These are phyloP conservation scores for Cicer judaicum DNA, from an alignment of 306 rosid genomes.

Conservation along the genomic window DNA sequence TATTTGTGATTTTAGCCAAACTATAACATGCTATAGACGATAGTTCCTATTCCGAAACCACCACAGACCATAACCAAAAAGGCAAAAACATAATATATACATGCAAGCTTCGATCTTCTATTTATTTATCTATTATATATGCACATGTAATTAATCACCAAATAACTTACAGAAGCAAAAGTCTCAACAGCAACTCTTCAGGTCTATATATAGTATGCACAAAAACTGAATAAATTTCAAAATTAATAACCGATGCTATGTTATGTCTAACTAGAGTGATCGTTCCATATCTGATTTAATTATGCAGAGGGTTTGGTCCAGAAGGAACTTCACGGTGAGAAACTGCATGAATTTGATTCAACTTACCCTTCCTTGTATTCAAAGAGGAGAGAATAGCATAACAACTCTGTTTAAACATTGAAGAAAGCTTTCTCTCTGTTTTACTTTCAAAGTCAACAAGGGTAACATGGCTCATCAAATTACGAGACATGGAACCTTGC, in stretches of 20 bases:
- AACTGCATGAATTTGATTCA: conserved; percentile 53
- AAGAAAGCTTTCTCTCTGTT: conserved; percentile 46
- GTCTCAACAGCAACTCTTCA: conserved; percentile 16
- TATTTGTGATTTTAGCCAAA: too few species aligned
- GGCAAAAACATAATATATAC: neutral
- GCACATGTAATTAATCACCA: neutral
- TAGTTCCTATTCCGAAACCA: too few species aligned
- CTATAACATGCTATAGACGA: too few species aligned
- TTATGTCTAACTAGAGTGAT: conserved; percentile 15
- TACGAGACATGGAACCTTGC: conserved; percentile 51
- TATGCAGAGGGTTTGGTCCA: conserved; percentile 84
- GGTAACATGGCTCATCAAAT: neutral
- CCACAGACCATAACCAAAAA: conserved; percentile 10
- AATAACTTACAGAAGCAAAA: conserved; percentile 6
- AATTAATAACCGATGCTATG: neutral
- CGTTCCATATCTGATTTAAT: conserved; percentile 47
- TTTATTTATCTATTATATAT: neutral
- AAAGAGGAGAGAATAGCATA: conserved; percentile 51
- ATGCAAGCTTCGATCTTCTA: conserved; percentile 4
- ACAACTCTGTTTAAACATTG: conserved; percentile 47
- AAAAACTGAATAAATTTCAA: conserved; percentile 11
- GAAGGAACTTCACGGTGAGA: conserved; percentile 59
- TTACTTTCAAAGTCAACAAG: conserved; percentile 40
- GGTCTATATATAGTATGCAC: conserved; percentile 7
- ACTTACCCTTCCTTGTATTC: conserved; percentile 44